Base-by-base conservation (phyloP, 768 basidiomycete species). In the Kwoniella sp. region DNA sequence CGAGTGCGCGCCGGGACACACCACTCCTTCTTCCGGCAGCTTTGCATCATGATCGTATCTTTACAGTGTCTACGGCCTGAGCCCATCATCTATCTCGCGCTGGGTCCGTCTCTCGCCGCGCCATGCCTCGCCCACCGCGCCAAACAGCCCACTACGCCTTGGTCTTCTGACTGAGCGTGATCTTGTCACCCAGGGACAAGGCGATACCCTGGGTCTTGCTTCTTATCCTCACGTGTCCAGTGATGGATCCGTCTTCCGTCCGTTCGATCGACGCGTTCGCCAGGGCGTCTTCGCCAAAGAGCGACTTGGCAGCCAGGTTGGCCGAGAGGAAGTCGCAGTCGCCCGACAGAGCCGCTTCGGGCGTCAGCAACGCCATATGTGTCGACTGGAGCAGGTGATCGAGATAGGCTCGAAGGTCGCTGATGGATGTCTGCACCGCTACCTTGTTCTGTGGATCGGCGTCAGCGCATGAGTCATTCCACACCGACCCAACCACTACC, bases 141-240 rank as follows among this genome's bases (percentile, higher is more conserved):
- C n/a, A n/a, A 25, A 5, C 20, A n/a, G n/a, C n/a, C n/a, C n/a
- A n/a, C n/a, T 46, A 46, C n/a, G 31, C 46, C 25, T 54, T 54
- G 17, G 52, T 46, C 43, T 56, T 56, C 23, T 56, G 55, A 22
- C 48, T 50, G 22, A 56, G 28, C 6, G 55, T 69, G 36, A 73
- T 67, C 59, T 70, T 71, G 49, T 70, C 72, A 33, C 72, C 93
- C 57, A 99, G 75, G 15, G 88, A 89, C 56, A 96, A 78, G 1
- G 93, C 93, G 56, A 98, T 96, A 46, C 93, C 93, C 73, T 98
- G 93, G 20, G 93, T 96, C 78, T 98, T 96, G 70, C 88, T 90
- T 52, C 93, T 82, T 69, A 98, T 96, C 45, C 93, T 83, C 8
- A 98, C 89, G 75, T 98, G 92, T 0, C 93, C 93, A 12, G 84